phyloP scores from a whole-genome alignment of 331 rosid genomes.

The Malus hybrid region DNA sequence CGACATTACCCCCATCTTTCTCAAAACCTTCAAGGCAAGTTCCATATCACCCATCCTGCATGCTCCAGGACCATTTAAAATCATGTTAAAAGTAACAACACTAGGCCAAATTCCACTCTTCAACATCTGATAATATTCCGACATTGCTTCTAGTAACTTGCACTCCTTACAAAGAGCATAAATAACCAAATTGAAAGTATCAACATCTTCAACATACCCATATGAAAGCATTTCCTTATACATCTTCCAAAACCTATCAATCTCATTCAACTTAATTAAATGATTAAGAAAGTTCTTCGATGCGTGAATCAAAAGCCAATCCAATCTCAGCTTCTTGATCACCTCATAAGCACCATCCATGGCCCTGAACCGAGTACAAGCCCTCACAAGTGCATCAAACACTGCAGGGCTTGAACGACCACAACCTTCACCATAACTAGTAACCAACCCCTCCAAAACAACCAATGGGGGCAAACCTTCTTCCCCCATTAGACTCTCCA shows the following conservation, averaged over 20 bases:
- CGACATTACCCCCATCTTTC: constrained; percentile 33
- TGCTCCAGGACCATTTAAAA: constrained; percentile 31
- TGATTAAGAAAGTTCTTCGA: constrained; percentile 50
- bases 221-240: constrained; percentile 44
- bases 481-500: constrained; percentile 28
- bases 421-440: constrained; percentile 19
- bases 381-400: constrained; percentile 54
- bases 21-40: constrained; percentile 40
- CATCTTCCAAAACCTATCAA: constrained; percentile 42
- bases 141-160: constrained; percentile 38
- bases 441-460: constrained; percentile 37
- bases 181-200: constrained; percentile 47
- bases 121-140: constrained; percentile 40
- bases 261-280: constrained; percentile 32
- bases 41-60: constrained; percentile 43
- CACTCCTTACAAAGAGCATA: constrained; percentile 48
- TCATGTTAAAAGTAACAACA: constrained; percentile 50
- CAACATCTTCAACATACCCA: constrained; percentile 40
- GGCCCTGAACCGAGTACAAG: constrained; percentile 34
- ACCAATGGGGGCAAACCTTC: constrained; percentile 27
- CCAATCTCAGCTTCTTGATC: constrained; percentile 23
- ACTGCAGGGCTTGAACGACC: constrained; percentile 31
- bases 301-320: constrained; percentile 42
- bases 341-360: constrained; percentile 46
- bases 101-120: constrained; percentile 41